Base-by-base conservation (phyloP, 495 filamentous ascomycete species). In the Amorphotheca resinae region DNA sequence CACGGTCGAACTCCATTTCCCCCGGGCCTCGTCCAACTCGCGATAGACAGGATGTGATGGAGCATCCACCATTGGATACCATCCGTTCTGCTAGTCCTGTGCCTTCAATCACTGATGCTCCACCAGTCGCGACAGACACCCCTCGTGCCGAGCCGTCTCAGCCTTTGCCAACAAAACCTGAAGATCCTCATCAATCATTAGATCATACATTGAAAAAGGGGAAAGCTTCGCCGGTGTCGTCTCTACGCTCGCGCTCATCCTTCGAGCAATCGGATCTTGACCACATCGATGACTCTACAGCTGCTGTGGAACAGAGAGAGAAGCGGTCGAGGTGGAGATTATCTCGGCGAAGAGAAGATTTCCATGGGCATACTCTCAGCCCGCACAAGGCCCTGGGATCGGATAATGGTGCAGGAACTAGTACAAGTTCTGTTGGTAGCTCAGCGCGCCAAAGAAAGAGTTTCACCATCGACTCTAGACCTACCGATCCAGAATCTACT, bases 281-380 rank as follows among this genome's bases (percentile, higher is more conserved):
- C 40, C 76, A 79, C 48, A 54, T 70, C 14, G 79, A 86, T 11
- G 75, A 84, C 39, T 31, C 52, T 33, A 41, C 56, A 4, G 11
- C 56, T 41, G 44, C 62, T 32, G 54, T 51, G 23, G 52, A 64
- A 37, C 76, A 77, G 17, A 73, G 72, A 48, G 76, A 82, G 43
- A 79, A 74, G 56, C 81, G 75, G 51, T 74, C 69, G 46, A 70
- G 80, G 28, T 93, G 86, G 86, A 70, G 84, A 18, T 72, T 89
- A 40, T 84, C 80, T 63, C 72, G 66, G 55, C 74, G 58, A 60
- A 76, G 60, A 66, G 72, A 68, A 58, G 77, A 68, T 7, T 41
- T 54, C 0, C 30, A 50, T 22, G 17, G 58, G 48, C 1, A 58
- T 62, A 6, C 72, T 68, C 36, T 72, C 73, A 8, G 71, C 65